Evolutionary conservation across 2,329 filamentous ascomycete species (phyloP).

Genomic region (Bipolaris bicolor): DNA sequence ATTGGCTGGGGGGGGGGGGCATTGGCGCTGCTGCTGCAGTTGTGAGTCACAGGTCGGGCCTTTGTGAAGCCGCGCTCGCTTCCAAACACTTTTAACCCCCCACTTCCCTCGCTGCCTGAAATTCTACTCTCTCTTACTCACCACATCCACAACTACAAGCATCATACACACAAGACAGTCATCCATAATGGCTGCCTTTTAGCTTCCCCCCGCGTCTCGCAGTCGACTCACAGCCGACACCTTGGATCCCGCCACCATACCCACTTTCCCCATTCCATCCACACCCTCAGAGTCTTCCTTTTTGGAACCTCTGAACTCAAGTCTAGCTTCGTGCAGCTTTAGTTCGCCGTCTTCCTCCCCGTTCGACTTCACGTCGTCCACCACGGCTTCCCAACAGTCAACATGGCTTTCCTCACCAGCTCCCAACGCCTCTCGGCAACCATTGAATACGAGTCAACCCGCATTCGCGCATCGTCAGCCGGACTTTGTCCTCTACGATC

Average conservation of each 20-base stretch:
- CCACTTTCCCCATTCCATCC: conserved; percentile 36
- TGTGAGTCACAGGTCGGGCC: conserved; percentile 28
- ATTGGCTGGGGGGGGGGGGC: conserved; percentile 16
- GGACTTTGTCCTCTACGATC: conserved; percentile 80
- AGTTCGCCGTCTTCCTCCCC: conserved; percentile 60
- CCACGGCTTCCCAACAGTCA: conserved; percentile 76
- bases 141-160: conserved; percentile 25
- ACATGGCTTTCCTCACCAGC: conserved; percentile 77
- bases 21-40: conserved; percentile 22
- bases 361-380: conserved; percentile 77
- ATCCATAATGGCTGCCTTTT: conserved; percentile 50
- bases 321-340: conserved; percentile 67
- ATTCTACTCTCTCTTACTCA: conserved; percentile 32
- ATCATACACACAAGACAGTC: conserved; percentile 40
- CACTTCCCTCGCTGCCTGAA: conserved; percentile 41
- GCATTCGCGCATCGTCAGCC: conserved; percentile 60
- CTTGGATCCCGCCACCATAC: conserved; percentile 36
- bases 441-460: conserved; percentile 52
- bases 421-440: conserved; percentile 58
- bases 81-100: conserved; percentile 32
- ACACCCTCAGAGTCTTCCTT: conserved; percentile 50
- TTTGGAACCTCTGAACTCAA: conserved; percentile 67
- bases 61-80: conserved; percentile 27
- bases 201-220: conserved; percentile 33
- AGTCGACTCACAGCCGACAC: conserved; percentile 39